phyloP scores from a whole-genome alignment of 2,329 filamentous ascomycete genomes.

The Scorias spongiosa region DNA sequence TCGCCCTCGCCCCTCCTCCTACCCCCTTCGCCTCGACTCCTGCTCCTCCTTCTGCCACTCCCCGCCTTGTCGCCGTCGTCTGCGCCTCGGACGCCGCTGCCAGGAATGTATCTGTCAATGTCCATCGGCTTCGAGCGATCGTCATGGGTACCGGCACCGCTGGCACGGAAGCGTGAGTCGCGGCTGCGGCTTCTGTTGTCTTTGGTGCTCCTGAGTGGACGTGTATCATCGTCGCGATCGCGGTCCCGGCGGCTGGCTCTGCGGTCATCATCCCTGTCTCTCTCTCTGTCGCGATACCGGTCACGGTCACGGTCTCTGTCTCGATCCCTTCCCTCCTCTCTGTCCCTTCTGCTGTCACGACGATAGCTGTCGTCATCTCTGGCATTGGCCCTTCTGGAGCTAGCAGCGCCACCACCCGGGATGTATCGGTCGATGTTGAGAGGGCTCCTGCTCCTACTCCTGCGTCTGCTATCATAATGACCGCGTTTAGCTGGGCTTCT shows the following conservation, averaged over 20 bases:
- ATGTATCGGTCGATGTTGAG: conserved; percentile 25
- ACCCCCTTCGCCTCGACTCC: not conserved
- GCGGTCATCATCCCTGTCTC: conserved; percentile 9
- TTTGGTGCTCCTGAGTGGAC: not conserved
- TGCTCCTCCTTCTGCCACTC: not conserved
- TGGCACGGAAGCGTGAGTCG: not conserved
- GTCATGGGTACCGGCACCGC: conserved; percentile 3
- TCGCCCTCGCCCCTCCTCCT: not conserved
- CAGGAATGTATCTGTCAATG: conserved; percentile 23
- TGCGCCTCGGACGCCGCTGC: conserved; percentile 3
- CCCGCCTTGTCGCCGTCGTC: not conserved
- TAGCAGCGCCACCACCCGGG: conserved; percentile 16
- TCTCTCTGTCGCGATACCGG: conserved; percentile 17
- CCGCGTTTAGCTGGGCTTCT: not conserved
- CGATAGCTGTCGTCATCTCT: conserved; percentile 4
- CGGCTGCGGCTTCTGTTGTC: not conserved
- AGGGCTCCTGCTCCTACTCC: conserved; percentile 11
- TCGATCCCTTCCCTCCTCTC: conserved; percentile 14
- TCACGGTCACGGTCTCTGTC: conserved; percentile 19
- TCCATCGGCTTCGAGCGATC: conserved; percentile 7
- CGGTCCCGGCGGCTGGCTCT: conserved; percentile 5
- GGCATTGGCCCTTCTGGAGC: conserved; percentile 1
- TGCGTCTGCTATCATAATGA: not conserved
- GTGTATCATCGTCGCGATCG: not conserved
- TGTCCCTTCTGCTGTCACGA: conserved; percentile 7